Evolutionary conservation across 148 eudicot genomes (phyloP).

Genomic region (Arbutus unedo): DNA sequence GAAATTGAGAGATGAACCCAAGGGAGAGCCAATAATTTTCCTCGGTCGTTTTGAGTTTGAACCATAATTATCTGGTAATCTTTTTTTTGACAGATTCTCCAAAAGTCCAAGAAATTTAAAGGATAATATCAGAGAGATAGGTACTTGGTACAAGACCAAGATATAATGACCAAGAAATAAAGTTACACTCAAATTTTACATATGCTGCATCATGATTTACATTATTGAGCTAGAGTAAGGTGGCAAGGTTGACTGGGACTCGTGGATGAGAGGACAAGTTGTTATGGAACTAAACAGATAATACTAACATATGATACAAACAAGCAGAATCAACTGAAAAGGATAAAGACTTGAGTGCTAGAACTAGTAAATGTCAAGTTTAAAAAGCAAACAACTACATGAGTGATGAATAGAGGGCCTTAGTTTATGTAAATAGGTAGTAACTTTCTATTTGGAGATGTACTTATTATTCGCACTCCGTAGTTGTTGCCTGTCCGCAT

Average conservation of each 20-base stretch:
- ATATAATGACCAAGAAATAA: background rate
- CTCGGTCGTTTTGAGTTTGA: background rate
- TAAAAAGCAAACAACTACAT: background rate
- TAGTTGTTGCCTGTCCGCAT: conserved; percentile 84
- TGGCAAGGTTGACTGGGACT: background rate
- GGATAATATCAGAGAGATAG: background rate
- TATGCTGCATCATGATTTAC: background rate
- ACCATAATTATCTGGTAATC: background rate
- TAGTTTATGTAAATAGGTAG: background rate
- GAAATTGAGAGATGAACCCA: conserved; percentile 3
- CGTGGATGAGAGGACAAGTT: background rate
- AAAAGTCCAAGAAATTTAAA: background rate
- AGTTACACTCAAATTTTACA: background rate
- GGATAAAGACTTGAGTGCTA: background rate
- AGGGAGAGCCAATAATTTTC: background rate
- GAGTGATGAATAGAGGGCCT: background rate
- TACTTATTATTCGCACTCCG: conserved; percentile 94
- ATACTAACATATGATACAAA: background rate
- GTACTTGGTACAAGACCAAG: background rate
- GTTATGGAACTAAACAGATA: background rate
- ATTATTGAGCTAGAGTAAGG: background rate
- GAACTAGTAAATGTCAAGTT: background rate
- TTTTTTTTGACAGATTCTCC: background rate
- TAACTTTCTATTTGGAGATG: conserved; percentile 17
- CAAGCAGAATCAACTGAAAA: background rate